These are phyloP conservation scores for Puccinia polysora DNA, from an alignment of 1,284 basidiomycete genomes.

Conservation along the genomic window DNA sequence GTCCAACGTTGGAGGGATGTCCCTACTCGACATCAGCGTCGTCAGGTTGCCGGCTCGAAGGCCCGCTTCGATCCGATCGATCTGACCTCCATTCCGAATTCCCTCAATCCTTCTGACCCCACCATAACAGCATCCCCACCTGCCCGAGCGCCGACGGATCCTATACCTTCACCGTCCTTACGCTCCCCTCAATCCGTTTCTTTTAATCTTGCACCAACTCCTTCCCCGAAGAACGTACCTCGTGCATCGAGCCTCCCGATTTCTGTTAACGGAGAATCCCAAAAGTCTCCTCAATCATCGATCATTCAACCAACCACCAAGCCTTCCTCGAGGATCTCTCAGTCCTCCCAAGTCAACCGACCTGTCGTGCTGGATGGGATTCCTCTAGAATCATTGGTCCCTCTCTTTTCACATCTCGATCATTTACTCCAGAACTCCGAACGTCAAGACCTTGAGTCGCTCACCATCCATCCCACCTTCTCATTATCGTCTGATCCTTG, in stretches of 20 bases:
- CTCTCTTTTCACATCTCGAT: conserved; percentile 36
- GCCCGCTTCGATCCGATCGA: neutral
- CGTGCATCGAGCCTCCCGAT: neutral
- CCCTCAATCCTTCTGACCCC: neutral
- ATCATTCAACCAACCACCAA: conserved; percentile 2
- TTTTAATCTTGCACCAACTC: neutral
- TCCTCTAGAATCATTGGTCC: conserved; percentile 40
- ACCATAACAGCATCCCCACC: conserved; percentile 3
- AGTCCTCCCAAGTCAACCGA: neutral
- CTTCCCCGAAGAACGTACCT: neutral
- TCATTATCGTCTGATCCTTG: conserved; percentile 10
- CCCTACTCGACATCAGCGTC: conserved; percentile 48
- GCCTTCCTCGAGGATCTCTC: neutral
- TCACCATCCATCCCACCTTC: conserved; percentile 16
- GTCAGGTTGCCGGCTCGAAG: neutral
- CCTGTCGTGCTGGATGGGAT: conserved; percentile 3
- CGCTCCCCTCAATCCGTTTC: conserved; percentile 18
- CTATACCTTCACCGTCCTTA: neutral
- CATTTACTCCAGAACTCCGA: conserved; percentile 19
- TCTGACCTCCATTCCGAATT: neutral
- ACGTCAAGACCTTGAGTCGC: conserved; percentile 1
- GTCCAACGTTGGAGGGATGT: conserved; percentile 74
- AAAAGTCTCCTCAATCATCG: neutral
- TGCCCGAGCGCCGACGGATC: neutral
- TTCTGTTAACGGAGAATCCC: conserved; percentile 63